A percentile compares a stretch with the other conserved stretches of the same genome.
Evolutionary conservation across 495 filamentous ascomycete genomes (phyloP).

Genomic region (Cryomyces minteri): DNA sequence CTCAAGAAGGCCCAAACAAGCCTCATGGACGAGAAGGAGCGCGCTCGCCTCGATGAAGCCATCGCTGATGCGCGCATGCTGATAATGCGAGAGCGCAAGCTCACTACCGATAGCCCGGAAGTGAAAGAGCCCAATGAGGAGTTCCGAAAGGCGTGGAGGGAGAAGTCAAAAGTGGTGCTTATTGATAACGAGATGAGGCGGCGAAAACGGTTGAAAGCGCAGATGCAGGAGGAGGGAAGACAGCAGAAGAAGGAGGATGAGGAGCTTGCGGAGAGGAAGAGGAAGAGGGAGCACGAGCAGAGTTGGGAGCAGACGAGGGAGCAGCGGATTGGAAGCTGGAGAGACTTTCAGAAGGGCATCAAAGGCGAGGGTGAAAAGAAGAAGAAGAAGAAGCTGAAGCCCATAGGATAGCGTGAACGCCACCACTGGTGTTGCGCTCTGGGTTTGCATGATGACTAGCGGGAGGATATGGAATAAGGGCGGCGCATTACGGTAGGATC

Average conservation of each 20-base stretch:
- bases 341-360: constrained; percentile 65
- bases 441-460: background rate
- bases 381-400: constrained; percentile 85
- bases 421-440: background rate
- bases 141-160: constrained; percentile 69
- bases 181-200: constrained; percentile 81
- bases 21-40: constrained; percentile 86
- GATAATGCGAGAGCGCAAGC: constrained; percentile 82
- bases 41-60: constrained; percentile 72
- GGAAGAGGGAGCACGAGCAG: constrained; percentile 81
- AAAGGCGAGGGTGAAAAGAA: constrained; percentile 25
- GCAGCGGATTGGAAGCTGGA: constrained; percentile 83
- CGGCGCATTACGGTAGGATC: background rate
- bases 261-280: constrained; percentile 70
- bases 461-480: background rate
- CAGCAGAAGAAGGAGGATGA: constrained; percentile 77
- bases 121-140: constrained; percentile 45
- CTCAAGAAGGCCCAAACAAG: constrained; percentile 86
- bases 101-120: constrained; percentile 74
- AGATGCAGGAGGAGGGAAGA: constrained; percentile 90
- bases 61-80: constrained; percentile 92
- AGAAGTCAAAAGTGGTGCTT: constrained; percentile 82
- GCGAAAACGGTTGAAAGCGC: constrained; percentile 73
- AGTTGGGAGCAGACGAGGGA: constrained; percentile 90
- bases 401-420: constrained; percentile 32